These are phyloP conservation scores for Cryptococcus sp. DNA, from an alignment of 1,284 basidiomycete genomes.

Conservation along the genomic window DNA sequence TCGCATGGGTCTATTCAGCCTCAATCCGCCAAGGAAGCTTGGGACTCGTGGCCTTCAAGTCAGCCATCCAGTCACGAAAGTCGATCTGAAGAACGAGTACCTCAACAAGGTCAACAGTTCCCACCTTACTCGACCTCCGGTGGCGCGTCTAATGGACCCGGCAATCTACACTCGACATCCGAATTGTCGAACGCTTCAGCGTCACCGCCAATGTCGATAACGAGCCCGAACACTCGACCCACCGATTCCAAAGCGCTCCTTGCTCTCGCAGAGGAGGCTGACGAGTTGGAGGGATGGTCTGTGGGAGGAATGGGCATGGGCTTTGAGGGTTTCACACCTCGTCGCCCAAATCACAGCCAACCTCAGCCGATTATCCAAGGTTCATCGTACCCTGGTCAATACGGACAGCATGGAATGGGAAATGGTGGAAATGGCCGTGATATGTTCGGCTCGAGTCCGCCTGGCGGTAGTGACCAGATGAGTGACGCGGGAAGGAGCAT, in stretches of 20 bases:
- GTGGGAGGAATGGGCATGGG: conserved; percentile 33
- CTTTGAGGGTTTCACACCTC: conserved; percentile 14
- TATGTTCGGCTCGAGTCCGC: conserved; percentile 19
- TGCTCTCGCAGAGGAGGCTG: conserved; percentile 46
- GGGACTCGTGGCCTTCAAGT: conserved; percentile 29
- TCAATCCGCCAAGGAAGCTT: conserved; percentile 31
- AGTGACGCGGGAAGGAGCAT: conserved; percentile 20
- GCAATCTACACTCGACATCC: conserved; percentile 6
- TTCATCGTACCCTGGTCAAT: background rate
- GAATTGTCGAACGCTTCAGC: conserved; percentile 25
- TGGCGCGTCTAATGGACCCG: background rate
- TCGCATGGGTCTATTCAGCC: conserved; percentile 4
- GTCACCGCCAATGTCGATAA: conserved; percentile 31
- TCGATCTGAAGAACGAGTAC: background rate
- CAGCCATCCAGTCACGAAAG: background rate
- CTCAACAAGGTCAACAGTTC: conserved; percentile 4
- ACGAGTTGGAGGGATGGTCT: conserved; percentile 46
- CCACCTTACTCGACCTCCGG: conserved; percentile 1
- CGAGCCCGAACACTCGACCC: conserved; percentile 29
- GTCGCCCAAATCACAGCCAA: background rate
- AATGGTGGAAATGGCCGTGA: conserved; percentile 6
- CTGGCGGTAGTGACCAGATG: conserved; percentile 20
- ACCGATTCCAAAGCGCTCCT: conserved; percentile 46
- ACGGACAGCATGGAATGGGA: background rate
- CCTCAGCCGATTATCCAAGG: background rate